Evolutionary conservation across 2,329 filamentous ascomycete species (phyloP).

Genomic region (Diaporthe vaccinii): DNA sequence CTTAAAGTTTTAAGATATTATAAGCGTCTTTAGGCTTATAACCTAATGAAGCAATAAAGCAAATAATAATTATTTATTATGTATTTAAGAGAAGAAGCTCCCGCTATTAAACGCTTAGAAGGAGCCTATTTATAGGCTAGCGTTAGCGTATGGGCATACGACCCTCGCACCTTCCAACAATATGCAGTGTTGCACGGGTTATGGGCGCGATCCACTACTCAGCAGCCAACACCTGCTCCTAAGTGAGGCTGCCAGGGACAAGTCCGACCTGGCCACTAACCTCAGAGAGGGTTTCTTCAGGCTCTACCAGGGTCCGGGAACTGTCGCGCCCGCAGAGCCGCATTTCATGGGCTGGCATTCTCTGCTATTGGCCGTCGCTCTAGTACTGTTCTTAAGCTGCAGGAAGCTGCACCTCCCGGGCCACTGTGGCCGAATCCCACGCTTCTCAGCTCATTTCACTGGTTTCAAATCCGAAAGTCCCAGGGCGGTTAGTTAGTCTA

Average conservation of each 20-base stretch:
- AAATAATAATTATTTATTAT: too few relatives aligned
- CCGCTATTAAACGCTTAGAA: too few relatives aligned
- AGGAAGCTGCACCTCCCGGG: conserved; percentile 3
- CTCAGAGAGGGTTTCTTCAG: background rate
- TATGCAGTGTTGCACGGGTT: too few relatives aligned
- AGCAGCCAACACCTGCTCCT: background rate
- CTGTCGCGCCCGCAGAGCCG: conserved; percentile 9
- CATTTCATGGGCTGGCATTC: background rate
- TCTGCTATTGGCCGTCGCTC: background rate
- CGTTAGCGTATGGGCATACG: too few relatives aligned
- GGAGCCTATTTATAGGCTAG: too few relatives aligned
- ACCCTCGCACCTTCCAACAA: too few relatives aligned
- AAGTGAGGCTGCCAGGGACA: background rate
- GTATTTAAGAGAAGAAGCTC: too few relatives aligned
- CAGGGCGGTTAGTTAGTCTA: background rate
- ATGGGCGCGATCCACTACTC: background rate
- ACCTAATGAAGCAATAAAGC: too few relatives aligned
- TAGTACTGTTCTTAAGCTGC: too few relatives aligned
- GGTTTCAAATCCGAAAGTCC: background rate
- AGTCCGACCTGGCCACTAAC: background rate
- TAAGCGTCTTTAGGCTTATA: too few relatives aligned
- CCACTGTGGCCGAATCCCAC: background rate
- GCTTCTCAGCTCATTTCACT: background rate
- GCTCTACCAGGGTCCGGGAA: background rate
- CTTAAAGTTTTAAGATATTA: too few relatives aligned